Evolutionary conservation across 805 yeast species (phyloP).

Genomic region (Wickerhamomyces chaumierensis): DNA sequence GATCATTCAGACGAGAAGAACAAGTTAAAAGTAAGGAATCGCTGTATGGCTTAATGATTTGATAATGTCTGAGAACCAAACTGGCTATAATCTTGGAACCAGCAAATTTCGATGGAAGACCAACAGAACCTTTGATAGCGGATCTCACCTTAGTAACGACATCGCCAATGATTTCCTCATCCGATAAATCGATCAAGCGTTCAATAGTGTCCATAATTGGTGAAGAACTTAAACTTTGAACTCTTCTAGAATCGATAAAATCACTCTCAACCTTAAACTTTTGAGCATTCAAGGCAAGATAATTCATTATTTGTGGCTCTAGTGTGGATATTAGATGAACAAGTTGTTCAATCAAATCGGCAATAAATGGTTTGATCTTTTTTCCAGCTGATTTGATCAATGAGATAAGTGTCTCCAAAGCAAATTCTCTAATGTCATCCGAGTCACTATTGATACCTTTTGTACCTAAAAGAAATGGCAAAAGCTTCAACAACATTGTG

Average conservation of each 20-base stretch:
- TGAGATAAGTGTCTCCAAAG: constrained; percentile 63
- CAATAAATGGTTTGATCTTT: constrained; percentile 54
- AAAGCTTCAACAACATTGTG: constrained; percentile 39
- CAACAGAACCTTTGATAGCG: constrained; percentile 63
- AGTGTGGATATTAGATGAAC: constrained; percentile 67
- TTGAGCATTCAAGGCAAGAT: constrained; percentile 76
- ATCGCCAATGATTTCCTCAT: constrained; percentile 27
- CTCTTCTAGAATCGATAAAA: constrained; percentile 68
- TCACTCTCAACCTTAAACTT: constrained; percentile 66
- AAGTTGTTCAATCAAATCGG: constrained; percentile 58
- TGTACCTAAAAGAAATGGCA: constrained; percentile 72
- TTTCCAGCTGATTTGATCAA: constrained; percentile 54
- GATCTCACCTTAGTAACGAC: constrained; percentile 36
- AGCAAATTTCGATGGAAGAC: constrained; percentile 84
- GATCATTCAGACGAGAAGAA: constrained; percentile 47
- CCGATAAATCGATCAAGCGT: constrained; percentile 46
- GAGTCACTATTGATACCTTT: constrained; percentile 79
- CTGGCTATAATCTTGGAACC: constrained; percentile 65
- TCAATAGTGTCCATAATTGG: constrained; percentile 88
- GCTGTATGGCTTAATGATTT: constrained; percentile 36
- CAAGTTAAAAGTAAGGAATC: constrained; percentile 53
- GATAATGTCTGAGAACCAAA: constrained; percentile 46
- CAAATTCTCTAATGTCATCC: constrained; percentile 69
- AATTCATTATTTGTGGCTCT: constrained; percentile 86
- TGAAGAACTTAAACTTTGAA: constrained; percentile 63